A percentile compares a stretch with the other conserved stretches of the same genome.
Conservation (phyloP, 2,329 filamentous ascomycete genomes). For the Tetracladium maxilliforme region DNA sequence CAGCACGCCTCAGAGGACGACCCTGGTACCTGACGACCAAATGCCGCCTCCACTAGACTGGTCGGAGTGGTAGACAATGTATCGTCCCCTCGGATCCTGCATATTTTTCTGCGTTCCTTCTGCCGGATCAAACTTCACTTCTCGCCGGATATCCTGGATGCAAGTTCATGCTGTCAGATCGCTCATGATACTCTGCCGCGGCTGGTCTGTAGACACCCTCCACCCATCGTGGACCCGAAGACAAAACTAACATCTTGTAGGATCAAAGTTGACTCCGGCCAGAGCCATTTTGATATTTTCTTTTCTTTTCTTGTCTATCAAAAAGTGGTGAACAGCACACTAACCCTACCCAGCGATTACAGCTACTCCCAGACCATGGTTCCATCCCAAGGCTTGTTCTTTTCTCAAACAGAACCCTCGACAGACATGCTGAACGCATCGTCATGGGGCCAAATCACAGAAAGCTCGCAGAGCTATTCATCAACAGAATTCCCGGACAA, state of each 20-base stretch:
- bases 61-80: too few relatives aligned
- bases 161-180: too few relatives aligned
- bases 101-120: too few relatives aligned
- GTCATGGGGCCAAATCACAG: slow-evolving; percentile 9
- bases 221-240: not conserved
- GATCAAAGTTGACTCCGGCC: slow-evolving; percentile 4
- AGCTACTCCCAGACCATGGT: slow-evolving; percentile 8
- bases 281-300: slow-evolving; percentile 2
- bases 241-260: slow-evolving; percentile 6
- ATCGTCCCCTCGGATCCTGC: too few relatives aligned
- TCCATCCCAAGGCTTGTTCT: slow-evolving; percentile 13
- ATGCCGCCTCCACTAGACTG: too few relatives aligned
- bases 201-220: slow-evolving; percentile 5
- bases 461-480: slow-evolving; percentile 10
- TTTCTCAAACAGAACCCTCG: slow-evolving; percentile 15
- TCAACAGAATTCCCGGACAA: too few relatives aligned
- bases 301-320: slow-evolving; percentile 6
- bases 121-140: too few relatives aligned
- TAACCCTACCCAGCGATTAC: slow-evolving; percentile 14
- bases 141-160: too few relatives aligned
- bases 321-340: slow-evolving; percentile 14
- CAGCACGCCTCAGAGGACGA: too few relatives aligned
- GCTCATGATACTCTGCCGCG: too few relatives aligned
- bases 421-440: slow-evolving; percentile 14
- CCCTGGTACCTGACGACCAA: too few relatives aligned